Evolutionary conservation across 371 early-diverging fungal genomes (phyloP), one percentile per base, ranked within the genome.

Genomic region (Lichtheimia hyalospora): DNA sequence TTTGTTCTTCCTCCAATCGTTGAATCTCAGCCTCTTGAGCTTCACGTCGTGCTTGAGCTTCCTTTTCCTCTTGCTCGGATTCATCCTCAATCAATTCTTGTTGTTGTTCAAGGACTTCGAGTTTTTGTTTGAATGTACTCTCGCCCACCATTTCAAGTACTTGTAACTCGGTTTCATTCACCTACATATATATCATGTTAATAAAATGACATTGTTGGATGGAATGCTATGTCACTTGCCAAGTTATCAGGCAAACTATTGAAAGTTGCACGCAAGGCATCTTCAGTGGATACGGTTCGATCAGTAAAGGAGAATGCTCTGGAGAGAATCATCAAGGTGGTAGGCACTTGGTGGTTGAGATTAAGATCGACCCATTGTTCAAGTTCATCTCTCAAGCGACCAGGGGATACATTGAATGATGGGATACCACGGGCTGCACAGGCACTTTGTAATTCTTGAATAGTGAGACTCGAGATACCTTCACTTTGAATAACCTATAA

Each of bases 321-420:
- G 14, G 95, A 92, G 46, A 98, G 80, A 58, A 98, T 89, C 68
- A 98, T 80, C 34, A 98, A 79, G 10, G 93, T 87, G n/a, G 91
- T 85, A 16, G 98, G 98, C n/a, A 96, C 86, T 58, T 94, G 87
- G 67, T 96, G 92, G 20, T 87, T 84, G 50, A 96, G 62, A 66
- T 96, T 93, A 58, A 98, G 86, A 52, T 97, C 96, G 25, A 95
- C 81, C 98, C 98, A 98, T 70, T 97, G 96, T 27, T 79, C 74
- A 54, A 98, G 75, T 61, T 96, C 96, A 52, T 84, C 84, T 43
- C 95, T 80, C 76, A 98, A 78, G 25, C 95, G 86, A 5, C 87
- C 93, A 0, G 95, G 95, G 0, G 92, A 91, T 3, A 90, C 90
- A 14, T 95, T 96, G 14, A 90, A 68, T 4, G 90, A 87, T 46